Base-by-base conservation (phyloP, 2,329 filamentous ascomycete genomes). In the Alternaria arborescens region DNA sequence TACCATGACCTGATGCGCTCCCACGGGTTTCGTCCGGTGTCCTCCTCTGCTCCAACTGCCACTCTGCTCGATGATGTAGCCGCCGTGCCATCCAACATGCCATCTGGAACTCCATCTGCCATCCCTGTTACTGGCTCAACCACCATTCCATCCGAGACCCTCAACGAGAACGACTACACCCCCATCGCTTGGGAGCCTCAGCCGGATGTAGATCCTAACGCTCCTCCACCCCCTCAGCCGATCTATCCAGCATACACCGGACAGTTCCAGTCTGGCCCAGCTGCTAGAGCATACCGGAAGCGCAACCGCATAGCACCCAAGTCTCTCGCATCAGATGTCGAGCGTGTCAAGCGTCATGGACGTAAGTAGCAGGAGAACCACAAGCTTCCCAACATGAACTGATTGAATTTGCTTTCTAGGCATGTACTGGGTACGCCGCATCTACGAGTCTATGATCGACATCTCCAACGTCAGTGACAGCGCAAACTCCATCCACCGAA, bases 371-470 rank as follows among this genome's bases (percentile, higher is more conserved):
- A 12, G 6, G 3, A 16, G 4, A 16, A 38, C 8, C 30, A 34
- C 10, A 28, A 40, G 8, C 26, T 8, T 26, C 10, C 43, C 32
- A 34, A 26, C 4, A 22, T 26, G 30, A 20, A 32, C 58, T 66
- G 44, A 66, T 28, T 40, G 28, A 28, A 46, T 30, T 18, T n/a
- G 0, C 24, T 12, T 28, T 26, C 28, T 26, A 67, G 65, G 65
- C n/a, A 55, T 61, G 8, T 73, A 72, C 67, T 77, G 74, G 74
- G 73, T 75, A 5, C 59, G 59, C n/a, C 66, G 67, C 11, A 65
- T 77, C 54, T 76, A 72, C 63, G 59, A 74, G 3, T 55, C 73
- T 48, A 76, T 77, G 63, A 71, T 75, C 59, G 61, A 72, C 58
- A 54, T 64, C 11, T n/a, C 42, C 24, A 4, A 56, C 28, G 61